Evolutionary conservation across 805 yeast species (phyloP).

Genomic region (Priceomyces castillae): DNA sequence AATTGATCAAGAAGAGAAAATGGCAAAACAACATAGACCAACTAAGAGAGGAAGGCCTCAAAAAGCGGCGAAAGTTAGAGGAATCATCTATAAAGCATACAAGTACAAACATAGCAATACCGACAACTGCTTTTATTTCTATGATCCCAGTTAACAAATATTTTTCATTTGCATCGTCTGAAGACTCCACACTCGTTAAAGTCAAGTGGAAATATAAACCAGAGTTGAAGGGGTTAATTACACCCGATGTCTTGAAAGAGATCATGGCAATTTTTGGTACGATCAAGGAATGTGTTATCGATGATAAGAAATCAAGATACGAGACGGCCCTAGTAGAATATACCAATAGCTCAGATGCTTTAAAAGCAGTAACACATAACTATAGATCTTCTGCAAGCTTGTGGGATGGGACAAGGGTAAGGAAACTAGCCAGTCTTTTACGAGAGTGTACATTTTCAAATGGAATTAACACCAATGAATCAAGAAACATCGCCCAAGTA

Average conservation of each 20-base stretch:
- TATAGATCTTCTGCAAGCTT: conserved; percentile 37
- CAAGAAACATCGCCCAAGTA: no score
- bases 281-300: conserved; percentile 15
- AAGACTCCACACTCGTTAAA: conserved; percentile 15
- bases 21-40: conserved; percentile 13
- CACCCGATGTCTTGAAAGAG: conserved; percentile 28
- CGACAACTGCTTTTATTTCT: conserved; percentile 14
- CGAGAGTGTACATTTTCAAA: conserved; percentile 26
- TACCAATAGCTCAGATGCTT: conserved; percentile 22
- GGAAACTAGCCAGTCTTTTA: conserved; percentile 47
- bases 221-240: conserved; percentile 30
- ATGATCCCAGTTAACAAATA: conserved; percentile 14
- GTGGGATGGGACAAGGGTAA: conserved; percentile 46
- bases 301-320: conserved; percentile 22
- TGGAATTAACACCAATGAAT: no score
- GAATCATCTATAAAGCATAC: conserved; percentile 11
- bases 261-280: conserved; percentile 50
- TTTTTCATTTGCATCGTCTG: not conserved
- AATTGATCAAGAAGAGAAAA: conserved; percentile 3
- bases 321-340: conserved; percentile 39
- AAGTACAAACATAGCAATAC: not conserved
- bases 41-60: conserved; percentile 28
- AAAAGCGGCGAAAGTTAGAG: conserved; percentile 24
- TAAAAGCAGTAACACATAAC: conserved; percentile 40
- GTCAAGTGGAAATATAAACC: conserved; percentile 48